Base-by-base conservation (phyloP, 1,139 yeast genomes). In the Blastobotrys indianensis region DNA sequence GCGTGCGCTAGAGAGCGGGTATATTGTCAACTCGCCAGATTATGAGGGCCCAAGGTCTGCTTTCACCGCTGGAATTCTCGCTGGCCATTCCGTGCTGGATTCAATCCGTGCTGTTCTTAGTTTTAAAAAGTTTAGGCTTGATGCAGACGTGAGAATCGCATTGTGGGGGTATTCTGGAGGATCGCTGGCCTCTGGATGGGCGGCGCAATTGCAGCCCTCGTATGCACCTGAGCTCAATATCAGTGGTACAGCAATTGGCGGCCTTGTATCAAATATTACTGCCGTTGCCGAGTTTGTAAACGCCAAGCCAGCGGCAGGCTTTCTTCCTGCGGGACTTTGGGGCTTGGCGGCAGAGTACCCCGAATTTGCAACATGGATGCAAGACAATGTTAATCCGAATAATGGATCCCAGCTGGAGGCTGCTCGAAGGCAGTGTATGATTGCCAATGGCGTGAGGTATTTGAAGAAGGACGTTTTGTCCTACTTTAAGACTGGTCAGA, bases 111-210 rank as follows among this genome's bases (percentile, higher is more conserved):
- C 60, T 0, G 53, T 45, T 9, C 50, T 53, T 4, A n/a, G 35
- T 32, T 29, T 41, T 37, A 43, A 50, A 30, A 42, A 48, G 31
- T 31, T 52, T 13, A 46, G 46, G 7, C 25, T 49, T 13, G 30
- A 40, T 28, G 35, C 48, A 39, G 46, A 50, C 25, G 40, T 54
- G 32, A 48, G 45, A 23, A 35, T 49, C 16, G 62, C 54, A 10
- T 46, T 60, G 43, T 53, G 51, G 51, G 66, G 66, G 6, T 62
- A 59, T 55, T 62, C 65, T 15, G 64, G 64, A 12, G 65, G 62
- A n/a, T 57, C 63, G 2, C 41, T 54, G 12, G 62, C 65, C 9
- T 34, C 61, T 23, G 66, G 63, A 11, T 60, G 61, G 62, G 66
- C 65, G 5, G 62, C 62, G 5, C 60, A 62, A 51, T 48, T 61